Conservation (phyloP, 2,329 filamentous ascomycete genomes). For the Pyrenophora graminea region DNA sequence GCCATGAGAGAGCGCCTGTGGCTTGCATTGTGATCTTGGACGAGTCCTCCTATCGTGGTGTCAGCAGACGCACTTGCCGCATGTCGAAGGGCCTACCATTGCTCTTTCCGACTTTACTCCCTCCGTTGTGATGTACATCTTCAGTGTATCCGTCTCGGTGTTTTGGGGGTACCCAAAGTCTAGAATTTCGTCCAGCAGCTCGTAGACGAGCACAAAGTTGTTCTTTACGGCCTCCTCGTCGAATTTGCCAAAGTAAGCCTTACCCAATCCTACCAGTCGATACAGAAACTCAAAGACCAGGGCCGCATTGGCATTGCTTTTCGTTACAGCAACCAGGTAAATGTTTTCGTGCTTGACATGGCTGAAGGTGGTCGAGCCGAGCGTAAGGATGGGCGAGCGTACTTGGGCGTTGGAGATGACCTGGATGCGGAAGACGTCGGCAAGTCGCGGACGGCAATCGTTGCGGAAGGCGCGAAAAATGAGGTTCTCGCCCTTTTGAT, state of each 20-base stretch:
- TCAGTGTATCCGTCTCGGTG: conserved; percentile 96
- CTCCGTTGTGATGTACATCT: conserved; percentile 99
- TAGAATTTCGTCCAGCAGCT: conserved; percentile 95
- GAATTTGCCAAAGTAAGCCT: conserved; percentile 98
- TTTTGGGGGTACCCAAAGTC: conserved; percentile 99
- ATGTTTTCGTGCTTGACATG: conserved; percentile 99
- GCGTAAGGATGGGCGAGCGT: conserved; percentile 92
- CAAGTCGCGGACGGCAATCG: conserved; percentile 94
- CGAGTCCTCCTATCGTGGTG: conserved; percentile 69
- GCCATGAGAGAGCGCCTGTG: conserved; percentile 94
- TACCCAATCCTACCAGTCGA: conserved; percentile 83
- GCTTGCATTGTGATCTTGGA: conserved; percentile 99
- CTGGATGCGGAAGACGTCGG: conserved; percentile 99
- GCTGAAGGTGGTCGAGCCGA: conserved; percentile 97
- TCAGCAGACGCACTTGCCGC: conserved; percentile 19
- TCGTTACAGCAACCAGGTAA: conserved; percentile 94
- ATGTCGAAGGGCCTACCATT: conserved; percentile 50
- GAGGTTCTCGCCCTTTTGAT: conserved; percentile 99
- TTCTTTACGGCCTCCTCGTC: conserved; percentile 99
- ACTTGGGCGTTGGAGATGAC: conserved; percentile 98
- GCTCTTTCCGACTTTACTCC: conserved; percentile 89
- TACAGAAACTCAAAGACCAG: conserved; percentile 98
- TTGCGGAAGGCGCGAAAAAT: conserved; percentile 99
- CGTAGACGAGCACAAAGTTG: conserved; percentile 98
- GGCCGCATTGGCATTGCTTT: conserved; percentile 98